phyloP scores from a whole-genome alignment of 148 eudicot genomes.

The Linanthus parryae region DNA sequence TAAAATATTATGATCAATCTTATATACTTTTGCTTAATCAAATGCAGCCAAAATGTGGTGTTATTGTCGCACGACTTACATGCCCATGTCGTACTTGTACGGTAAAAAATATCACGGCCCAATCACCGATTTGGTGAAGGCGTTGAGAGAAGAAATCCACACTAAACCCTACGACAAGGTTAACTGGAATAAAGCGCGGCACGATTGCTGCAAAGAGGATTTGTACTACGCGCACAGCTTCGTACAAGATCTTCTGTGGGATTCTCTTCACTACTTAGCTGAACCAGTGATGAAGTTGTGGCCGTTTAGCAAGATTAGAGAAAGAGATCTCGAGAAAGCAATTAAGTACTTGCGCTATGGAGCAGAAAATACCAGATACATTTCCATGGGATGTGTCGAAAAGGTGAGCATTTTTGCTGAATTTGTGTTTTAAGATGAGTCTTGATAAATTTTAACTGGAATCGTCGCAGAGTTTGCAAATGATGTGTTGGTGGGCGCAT shows the following conservation, averaged over 20 bases:
- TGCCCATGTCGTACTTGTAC: conserved; percentile 39
- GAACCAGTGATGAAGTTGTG: conserved; percentile 27
- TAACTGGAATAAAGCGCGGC: conserved; percentile 30
- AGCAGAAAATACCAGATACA: conserved; percentile 27
- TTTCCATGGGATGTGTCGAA: conserved; percentile 31
- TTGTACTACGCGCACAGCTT: conserved; percentile 26
- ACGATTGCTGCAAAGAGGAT: conserved; percentile 34
- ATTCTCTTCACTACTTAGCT: conserved; percentile 22
- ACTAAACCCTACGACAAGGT: conserved; percentile 24
- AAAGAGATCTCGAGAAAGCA: conserved; percentile 20
- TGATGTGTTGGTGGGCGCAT: conserved; percentile 56
- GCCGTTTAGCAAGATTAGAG: conserved; percentile 31
- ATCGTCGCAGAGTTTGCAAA: conserved; percentile 47
- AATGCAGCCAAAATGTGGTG: conserved; percentile 35
- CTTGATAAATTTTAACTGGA: too few species aligned
- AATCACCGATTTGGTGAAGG: conserved; percentile 25
- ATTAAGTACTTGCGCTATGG: conserved; percentile 29
- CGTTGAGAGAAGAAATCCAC: conserved; percentile 28
- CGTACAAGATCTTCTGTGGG: conserved; percentile 34
- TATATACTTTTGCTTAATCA: not conserved
- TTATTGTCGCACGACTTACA: conserved; percentile 32
- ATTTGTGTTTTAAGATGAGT: too few species aligned
- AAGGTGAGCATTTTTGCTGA: too few species aligned
- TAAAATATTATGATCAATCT: not conserved
- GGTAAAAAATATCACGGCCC: conserved; percentile 28